A percentile compares a stretch with the other conserved stretches of the same genome.
phyloP scores from a whole-genome alignment of 345 rosid species.

The Pistacia atlantica region DNA sequence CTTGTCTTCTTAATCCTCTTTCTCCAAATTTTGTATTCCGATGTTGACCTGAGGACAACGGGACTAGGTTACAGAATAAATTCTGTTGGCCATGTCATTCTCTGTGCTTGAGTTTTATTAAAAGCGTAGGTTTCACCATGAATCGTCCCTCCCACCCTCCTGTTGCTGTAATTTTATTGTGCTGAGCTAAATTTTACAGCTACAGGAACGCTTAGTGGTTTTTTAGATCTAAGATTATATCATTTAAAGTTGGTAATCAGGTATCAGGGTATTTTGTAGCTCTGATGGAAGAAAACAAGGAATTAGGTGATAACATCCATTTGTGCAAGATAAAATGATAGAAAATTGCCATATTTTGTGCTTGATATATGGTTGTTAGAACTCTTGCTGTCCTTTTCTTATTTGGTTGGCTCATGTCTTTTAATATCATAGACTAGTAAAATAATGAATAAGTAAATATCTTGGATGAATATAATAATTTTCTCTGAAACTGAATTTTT shows the following conservation, averaged over 20 bases:
- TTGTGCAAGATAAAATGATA: not conserved
- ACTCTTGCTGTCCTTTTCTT: not conserved
- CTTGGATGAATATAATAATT: not conserved
- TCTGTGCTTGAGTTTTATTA: not conserved
- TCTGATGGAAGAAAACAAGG: not conserved
- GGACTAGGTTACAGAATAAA: not conserved
- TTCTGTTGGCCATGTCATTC: not conserved
- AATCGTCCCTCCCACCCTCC: not conserved
- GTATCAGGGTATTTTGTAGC: not conserved
- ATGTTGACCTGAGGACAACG: not conserved
- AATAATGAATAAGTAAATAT: no score
- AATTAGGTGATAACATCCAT: not conserved
- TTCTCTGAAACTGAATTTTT: not conserved
- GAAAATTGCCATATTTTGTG: not conserved
- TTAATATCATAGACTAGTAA: not conserved
- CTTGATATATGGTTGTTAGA: not conserved
- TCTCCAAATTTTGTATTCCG: not conserved
- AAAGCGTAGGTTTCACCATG: not conserved
- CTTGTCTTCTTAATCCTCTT: not conserved
- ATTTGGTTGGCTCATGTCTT: not conserved
- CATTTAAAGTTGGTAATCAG: not conserved
- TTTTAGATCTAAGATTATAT: not conserved
- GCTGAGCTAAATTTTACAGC: not conserved
- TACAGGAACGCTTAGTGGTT: not conserved
- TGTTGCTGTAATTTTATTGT: not conserved